Evolutionary conservation across 2,329 filamentous ascomycete genomes (phyloP), one percentile per base, ranked within the genome.

Genomic region (Fusarium penzigii): DNA sequence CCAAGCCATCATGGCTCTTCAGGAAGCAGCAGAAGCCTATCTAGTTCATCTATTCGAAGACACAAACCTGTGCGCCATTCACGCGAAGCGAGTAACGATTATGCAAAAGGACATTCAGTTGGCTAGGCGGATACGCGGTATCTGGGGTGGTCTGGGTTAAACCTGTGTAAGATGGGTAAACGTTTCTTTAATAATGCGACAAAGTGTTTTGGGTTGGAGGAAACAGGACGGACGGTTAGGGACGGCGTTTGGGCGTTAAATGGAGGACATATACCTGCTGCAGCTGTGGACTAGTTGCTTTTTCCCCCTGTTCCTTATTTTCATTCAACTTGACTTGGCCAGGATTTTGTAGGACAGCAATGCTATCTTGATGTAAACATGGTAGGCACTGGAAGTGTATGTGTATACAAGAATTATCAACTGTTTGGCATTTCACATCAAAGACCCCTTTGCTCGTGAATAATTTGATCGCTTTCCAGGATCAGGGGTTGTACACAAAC

Each of bases 21-120:
- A 97, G 75, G 93, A 97, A 78, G 91, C 93, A 13, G 85, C 92
- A n/a, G 93, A 97, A 76, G 93, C 93, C 6, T 97, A 96, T 74
- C 81, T 97, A 63, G 89, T 97, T 53, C 92, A 96, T 69, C 79
- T 97, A n/a, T 97, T 97, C 68, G 92, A 97, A 54, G 70, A 74
- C 47, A 71, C 72, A 36, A 97, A 97, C 76, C 82, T 97, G 40
- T 97, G 93, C 76, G 94, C 93, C 57, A 92, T 97, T 65, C 93
- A 97, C 75, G 94, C 93, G 56, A 97, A 96, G 78, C 83, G 93
- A 70, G 92, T 97, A 48, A 97, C 93, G 39, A 96, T 97, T 65
- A 93, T 96, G 90, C 92, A 94, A 74, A 96, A 96, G 77, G 94
- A 97, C 73, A 96, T 99, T 65, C 93, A 97, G 75, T 82, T 97